Conservation (phyloP, 2,329 filamentous ascomycete species). For the Fusarium heterosporum region DNA sequence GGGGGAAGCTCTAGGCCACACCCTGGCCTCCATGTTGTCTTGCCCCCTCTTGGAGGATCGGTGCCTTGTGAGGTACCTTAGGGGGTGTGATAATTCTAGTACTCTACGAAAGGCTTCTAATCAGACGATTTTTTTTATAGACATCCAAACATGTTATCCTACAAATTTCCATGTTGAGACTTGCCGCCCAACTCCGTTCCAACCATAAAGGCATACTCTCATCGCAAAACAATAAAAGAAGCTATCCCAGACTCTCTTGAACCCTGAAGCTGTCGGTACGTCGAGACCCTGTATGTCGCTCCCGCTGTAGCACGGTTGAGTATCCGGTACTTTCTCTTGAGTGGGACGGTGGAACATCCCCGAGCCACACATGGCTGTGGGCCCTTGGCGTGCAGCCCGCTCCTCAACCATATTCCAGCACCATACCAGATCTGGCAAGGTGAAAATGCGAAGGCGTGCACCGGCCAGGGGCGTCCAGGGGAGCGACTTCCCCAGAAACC, state of each 20-base stretch:
- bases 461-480: constrained; percentile 45
- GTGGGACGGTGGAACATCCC: constrained; percentile 40
- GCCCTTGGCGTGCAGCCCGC: constrained; percentile 47
- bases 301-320: constrained; percentile 37
- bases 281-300: constrained; percentile 32
- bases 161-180: no score
- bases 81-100: constrained; percentile 5
- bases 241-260: background rate
- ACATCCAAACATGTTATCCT: background rate
- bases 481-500: constrained; percentile 48
- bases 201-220: background rate
- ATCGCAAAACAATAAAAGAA: background rate
- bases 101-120: background rate
- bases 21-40: constrained; percentile 38
- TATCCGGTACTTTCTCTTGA: constrained; percentile 43
- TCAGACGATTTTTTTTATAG: background rate
- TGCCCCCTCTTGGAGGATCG: constrained; percentile 28
- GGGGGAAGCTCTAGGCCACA: constrained; percentile 48
- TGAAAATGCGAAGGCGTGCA: constrained; percentile 31
- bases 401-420: constrained; percentile 59
- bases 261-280: constrained; percentile 36
- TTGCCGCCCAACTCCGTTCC: background rate
- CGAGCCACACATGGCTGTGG: constrained; percentile 46
- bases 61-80: constrained; percentile 23
- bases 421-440: constrained; percentile 50